Evolutionary conservation across 2,329 filamentous ascomycete genomes (phyloP), one percentile per base, ranked within the genome.

Genomic region (Ascochyta rabiei): DNA sequence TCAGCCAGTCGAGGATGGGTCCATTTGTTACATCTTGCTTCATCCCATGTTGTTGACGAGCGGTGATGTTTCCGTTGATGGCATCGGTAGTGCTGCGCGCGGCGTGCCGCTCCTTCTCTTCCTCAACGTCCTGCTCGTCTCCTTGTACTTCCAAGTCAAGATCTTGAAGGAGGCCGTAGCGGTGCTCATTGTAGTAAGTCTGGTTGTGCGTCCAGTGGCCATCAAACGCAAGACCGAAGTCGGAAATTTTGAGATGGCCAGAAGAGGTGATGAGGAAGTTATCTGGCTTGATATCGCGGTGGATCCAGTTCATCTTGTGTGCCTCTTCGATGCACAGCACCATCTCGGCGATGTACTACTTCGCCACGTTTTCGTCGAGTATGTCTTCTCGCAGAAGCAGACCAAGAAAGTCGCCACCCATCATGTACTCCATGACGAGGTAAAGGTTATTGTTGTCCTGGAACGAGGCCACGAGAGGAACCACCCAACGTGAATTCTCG

Each of bases 361-460:
- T 88, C 4, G 93, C 87, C 38, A 90, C 85, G 0, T 83, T 79
- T 73, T 98, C 95, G 50, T 86, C 86, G 2, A 99, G 81, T 2
- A 90, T 85, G 57, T 95, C 92, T 69, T 96, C 90, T 15, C 93
- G 86, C 50, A 97, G 89, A 15, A 99, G 78, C 0, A 97, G 76
- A 1, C 90, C 90, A 0, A 99, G 81, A 63, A 99, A 98, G 72
- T 99, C 93, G 0, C 95, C 93, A 0, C 93, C 95, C 2, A 96
- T 89, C 91, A 97, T 97, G 71, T 96, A 99, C 56, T 98, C 93
- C 92, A 98, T 97, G 47, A 97, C 89, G 6, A 99, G 84, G 67
- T 98, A 98, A 6, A 99, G 81, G 64, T 90, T 91, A 37, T 84
- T 83, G 31, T 84, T 79, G 71, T 98, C 95, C 73, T 98, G 91